A percentile compares a stretch with the other conserved stretches of the same genome.
phyloP scores from a whole-genome alignment of 2,329 filamentous ascomycete species.

The Colletotrichum liaoningense region DNA sequence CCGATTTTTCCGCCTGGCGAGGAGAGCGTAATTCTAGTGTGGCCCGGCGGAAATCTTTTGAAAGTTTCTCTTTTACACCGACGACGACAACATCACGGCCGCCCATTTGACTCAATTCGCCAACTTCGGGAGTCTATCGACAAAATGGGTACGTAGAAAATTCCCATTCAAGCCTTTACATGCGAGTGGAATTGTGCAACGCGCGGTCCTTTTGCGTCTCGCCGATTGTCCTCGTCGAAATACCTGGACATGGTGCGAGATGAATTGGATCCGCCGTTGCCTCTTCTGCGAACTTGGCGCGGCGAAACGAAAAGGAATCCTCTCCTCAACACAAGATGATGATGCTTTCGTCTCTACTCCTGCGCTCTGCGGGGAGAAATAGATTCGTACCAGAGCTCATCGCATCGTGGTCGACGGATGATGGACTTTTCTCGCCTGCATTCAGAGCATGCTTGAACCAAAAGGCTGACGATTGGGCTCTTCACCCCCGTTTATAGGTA shows the following conservation, averaged over 20 bases:
- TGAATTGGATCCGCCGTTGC: slow-evolving; percentile 23
- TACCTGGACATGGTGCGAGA: neutral
- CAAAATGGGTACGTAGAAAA: slow-evolving; percentile 71
- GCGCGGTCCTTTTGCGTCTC: slow-evolving; percentile 13
- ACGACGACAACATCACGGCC: slow-evolving; percentile 49
- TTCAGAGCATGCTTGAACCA: slow-evolving; percentile 71
- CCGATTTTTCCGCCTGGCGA: slow-evolving; percentile 10
- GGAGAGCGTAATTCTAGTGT: slow-evolving; percentile 19
- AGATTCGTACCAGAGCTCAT: neutral
- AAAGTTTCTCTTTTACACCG: slow-evolving; percentile 36
- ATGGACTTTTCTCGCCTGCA: slow-evolving; percentile 47
- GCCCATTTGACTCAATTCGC: slow-evolving; percentile 48
- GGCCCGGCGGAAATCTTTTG: neutral
- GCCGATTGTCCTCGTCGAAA: neutral
- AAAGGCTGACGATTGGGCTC: slow-evolving; percentile 70
- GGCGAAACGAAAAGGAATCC: slow-evolving; percentile 36
- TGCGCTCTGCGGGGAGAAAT: neutral
- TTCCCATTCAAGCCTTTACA: slow-evolving; percentile 51
- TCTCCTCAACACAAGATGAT: slow-evolving; percentile 34
- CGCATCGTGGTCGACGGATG: slow-evolving; percentile 16
- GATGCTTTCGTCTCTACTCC: slow-evolving; percentile 1
- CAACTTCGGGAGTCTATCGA: slow-evolving; percentile 57
- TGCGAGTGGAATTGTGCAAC: slow-evolving; percentile 45
- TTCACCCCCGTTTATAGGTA: slow-evolving; percentile 65
- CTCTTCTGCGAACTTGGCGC: slow-evolving; percentile 34